Evolutionary conservation across 2,329 filamentous ascomycete species (phyloP).

Genomic region (Monosporascus sp.): DNA sequence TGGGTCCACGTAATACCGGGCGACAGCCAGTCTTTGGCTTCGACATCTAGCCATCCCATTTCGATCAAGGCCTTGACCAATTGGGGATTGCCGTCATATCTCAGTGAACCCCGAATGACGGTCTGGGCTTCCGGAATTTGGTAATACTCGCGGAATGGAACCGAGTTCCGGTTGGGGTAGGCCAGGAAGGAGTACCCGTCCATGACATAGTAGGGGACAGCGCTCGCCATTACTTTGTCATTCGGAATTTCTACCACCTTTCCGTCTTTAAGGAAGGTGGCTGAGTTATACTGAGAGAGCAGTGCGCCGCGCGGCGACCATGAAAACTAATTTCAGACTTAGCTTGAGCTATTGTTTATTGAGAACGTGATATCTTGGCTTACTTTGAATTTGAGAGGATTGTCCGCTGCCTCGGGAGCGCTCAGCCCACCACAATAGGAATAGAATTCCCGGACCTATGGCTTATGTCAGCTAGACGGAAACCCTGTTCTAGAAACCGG

Average conservation of each 20-base stretch:
- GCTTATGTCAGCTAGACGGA: too few species aligned
- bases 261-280: constrained; percentile 60
- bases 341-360: too few species aligned
- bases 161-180: constrained; percentile 67
- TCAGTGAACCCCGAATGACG: constrained; percentile 61
- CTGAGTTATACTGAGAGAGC: constrained; percentile 61
- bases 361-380: neutral
- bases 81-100: constrained; percentile 65
- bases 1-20: constrained; percentile 16
- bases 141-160: constrained; percentile 63
- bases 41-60: constrained; percentile 54
- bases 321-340: constrained; percentile 48
- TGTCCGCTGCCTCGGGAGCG: constrained; percentile 36
- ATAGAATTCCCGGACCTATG: constrained; percentile 52
- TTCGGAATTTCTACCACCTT: constrained; percentile 39
- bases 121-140: constrained; percentile 65
- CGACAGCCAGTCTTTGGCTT: constrained; percentile 12
- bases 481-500: too few species aligned
- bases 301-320: constrained; percentile 63
- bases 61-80: constrained; percentile 65
- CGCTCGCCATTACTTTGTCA: constrained; percentile 58
- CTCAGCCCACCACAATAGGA: constrained; percentile 63
- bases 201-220: constrained; percentile 61
- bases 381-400: constrained; percentile 1
- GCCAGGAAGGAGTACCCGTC: constrained; percentile 59